Percentiles rank a stretch among this genome's conserved stretches.
phyloP scores from a whole-genome alignment of 306 rosid species.

The Begonia fuchsioides region DNA sequence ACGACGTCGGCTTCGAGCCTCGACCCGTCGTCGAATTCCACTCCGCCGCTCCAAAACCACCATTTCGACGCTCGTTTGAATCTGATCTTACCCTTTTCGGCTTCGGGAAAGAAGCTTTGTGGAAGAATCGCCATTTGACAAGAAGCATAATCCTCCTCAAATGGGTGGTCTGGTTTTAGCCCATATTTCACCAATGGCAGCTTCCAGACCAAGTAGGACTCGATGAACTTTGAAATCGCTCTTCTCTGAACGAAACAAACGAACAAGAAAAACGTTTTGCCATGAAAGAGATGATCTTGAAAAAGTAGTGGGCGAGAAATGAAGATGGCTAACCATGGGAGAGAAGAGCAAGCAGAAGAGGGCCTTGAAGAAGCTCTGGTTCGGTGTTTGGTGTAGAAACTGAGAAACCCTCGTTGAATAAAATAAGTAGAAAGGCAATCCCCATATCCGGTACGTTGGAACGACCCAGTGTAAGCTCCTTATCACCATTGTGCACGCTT shows the following conservation, averaged over 20 bases:
- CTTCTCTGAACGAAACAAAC: constrained; percentile 22
- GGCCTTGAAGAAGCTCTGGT: constrained; percentile 22
- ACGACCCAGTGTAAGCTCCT: constrained; percentile 47
- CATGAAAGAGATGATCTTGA: no score
- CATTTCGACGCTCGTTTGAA: constrained; percentile 36
- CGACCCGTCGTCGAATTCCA: constrained; percentile 40
- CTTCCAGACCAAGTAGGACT: constrained; percentile 44
- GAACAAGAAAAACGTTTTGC: no score
- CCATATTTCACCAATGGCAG: constrained; percentile 43
- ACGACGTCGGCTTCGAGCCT: constrained; percentile 43
- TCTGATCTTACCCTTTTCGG: constrained; percentile 33
- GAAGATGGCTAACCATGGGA: constrained; percentile 23
- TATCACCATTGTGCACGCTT: constrained; percentile 52
- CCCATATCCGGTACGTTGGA: constrained; percentile 53
- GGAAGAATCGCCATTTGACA: constrained; percentile 69
- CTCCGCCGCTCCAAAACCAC: constrained; percentile 43
- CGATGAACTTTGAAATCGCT: constrained; percentile 48
- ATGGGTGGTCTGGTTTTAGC: constrained; percentile 43
- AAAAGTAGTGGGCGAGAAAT: no score
- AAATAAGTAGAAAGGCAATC: constrained; percentile 50
- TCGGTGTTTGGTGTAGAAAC: constrained; percentile 42
- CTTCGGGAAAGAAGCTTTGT: constrained; percentile 33
- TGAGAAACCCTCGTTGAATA: constrained; percentile 54
- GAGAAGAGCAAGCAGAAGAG: constrained; percentile 31
- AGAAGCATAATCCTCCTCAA: constrained; percentile 57